Conservation (phyloP, 2,329 filamentous ascomycete species). For the Eutypella sp. region DNA sequence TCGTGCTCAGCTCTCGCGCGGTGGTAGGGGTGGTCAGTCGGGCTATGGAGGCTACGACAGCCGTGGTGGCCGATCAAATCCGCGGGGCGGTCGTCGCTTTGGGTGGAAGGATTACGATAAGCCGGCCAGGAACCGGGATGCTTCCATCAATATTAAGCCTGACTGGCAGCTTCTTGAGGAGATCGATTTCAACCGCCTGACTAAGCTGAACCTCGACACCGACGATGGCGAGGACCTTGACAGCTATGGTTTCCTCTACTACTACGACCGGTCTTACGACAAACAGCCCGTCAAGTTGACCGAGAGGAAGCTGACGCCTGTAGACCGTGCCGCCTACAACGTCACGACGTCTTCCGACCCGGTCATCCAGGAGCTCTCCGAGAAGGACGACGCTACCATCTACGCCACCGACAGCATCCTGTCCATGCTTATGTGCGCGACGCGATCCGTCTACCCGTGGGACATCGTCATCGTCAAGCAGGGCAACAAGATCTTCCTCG, state of each 20-base stretch:
- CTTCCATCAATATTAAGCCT: slow-evolving; percentile 91
- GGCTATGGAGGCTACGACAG: slow-evolving; percentile 65
- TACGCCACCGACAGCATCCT: slow-evolving; percentile 96
- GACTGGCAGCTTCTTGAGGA: slow-evolving; percentile 96
- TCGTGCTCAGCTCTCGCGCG: slow-evolving; percentile 62
- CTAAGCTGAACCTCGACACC: slow-evolving; percentile 92
- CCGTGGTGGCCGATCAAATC: slow-evolving; percentile 63
- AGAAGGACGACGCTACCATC: slow-evolving; percentile 92
- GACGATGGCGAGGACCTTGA: slow-evolving; percentile 94
- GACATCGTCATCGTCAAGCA: slow-evolving; percentile 92
- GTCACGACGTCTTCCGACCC: slow-evolving; percentile 95
- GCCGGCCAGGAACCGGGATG: slow-evolving; percentile 91
- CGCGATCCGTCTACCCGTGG: slow-evolving; percentile 96
- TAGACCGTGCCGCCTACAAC: slow-evolving; percentile 96
- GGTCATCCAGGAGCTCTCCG: slow-evolving; percentile 92
- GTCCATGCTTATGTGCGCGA: slow-evolving; percentile 98
- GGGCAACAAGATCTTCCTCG: slow-evolving; percentile 95
- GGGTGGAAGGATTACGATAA: slow-evolving; percentile 99
- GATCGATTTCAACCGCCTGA: slow-evolving; percentile 94
- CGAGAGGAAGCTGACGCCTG: slow-evolving; percentile 79
- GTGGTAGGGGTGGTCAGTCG: slow-evolving; percentile 61
- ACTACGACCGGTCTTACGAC: slow-evolving; percentile 95
- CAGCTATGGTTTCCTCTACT: slow-evolving; percentile 94
- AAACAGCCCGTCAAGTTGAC: slow-evolving; percentile 85
- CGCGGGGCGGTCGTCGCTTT: slow-evolving; percentile 78